Percentiles rank a stretch among this genome's conserved stretches.
Evolutionary conservation across 2,329 filamentous ascomycete species (phyloP).

Genomic region (Rosellinia necatrix): DNA sequence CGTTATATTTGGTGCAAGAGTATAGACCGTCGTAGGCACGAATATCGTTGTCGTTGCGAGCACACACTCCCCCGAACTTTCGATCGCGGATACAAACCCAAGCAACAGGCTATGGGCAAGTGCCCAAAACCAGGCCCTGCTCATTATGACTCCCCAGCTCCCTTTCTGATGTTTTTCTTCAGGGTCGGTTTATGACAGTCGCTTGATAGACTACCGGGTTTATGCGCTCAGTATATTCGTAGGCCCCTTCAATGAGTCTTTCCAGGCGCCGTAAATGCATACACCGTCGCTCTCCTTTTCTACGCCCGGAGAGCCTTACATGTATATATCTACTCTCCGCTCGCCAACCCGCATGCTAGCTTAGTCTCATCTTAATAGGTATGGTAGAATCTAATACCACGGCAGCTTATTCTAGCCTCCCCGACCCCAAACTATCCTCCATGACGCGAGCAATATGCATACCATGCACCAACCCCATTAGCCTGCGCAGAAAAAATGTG

Average conservation of each 20-base stretch:
- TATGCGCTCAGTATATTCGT: neutral
- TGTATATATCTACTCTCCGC: conserved; percentile 7
- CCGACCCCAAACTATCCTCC: neutral
- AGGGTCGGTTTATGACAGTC: neutral
- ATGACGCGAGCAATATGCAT: conserved; percentile 26
- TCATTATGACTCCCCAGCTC: conserved; percentile 25
- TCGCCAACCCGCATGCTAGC: neutral
- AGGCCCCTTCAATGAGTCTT: neutral
- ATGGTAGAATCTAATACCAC: neutral
- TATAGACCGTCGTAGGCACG: conserved; percentile 36
- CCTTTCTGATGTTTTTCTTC: neutral
- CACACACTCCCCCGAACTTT: conserved; percentile 27
- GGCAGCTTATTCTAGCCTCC: conserved; percentile 7
- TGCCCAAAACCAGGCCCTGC: conserved; percentile 25
- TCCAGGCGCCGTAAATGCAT: neutral
- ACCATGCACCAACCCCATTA: conserved; percentile 25
- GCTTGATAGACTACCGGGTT: neutral
- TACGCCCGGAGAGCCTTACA: neutral
- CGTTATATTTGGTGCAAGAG: conserved; percentile 26
- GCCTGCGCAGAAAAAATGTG: conserved; percentile 23
- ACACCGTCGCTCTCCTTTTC: neutral
- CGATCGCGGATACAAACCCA: conserved; percentile 26
- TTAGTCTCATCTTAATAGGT: conserved; percentile 19
- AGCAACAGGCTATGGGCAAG: conserved; percentile 30
- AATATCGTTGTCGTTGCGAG: conserved; percentile 36